Evolutionary conservation across 306 rosid genomes (phyloP).

Genomic region (Malus asiatica): DNA sequence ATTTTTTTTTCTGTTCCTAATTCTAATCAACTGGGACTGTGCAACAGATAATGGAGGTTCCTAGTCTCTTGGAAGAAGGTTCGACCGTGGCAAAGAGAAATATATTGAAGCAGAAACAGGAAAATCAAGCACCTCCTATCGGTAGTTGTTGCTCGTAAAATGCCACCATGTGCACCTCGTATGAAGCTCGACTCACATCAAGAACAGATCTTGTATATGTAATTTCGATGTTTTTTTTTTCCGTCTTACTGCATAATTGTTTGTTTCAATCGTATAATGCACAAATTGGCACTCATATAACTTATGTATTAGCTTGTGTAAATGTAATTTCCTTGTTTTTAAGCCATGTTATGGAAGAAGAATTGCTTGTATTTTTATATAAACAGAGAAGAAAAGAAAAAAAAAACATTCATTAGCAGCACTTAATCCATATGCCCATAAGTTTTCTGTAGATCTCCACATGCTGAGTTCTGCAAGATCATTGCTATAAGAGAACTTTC

Average conservation of each 20-base stretch:
- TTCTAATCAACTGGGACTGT: constrained; percentile 18
- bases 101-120: constrained; percentile 54
- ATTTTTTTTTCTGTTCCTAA: background rate
- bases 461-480: background rate
- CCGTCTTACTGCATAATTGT: constrained; percentile 11
- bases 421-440: background rate
- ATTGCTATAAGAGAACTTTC: background rate
- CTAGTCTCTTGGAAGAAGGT: constrained; percentile 84
- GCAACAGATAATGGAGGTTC: constrained; percentile 82
- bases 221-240: constrained; percentile 8
- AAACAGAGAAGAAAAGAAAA: background rate
- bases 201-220: constrained; percentile 44
- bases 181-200: constrained; percentile 21
- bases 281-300: constrained; percentile 21
- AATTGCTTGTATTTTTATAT: background rate
- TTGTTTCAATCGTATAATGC: constrained; percentile 10
- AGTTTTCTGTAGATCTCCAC: background rate
- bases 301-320: constrained; percentile 26
- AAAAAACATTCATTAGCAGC: background rate
- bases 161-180: background rate
- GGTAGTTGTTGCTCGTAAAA: constrained; percentile 60
- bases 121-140: constrained; percentile 34
- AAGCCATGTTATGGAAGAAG: background rate
- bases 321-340: constrained; percentile 29
- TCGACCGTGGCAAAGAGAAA: constrained; percentile 56